These are phyloP conservation scores for Penicillium bialowiezense DNA, from an alignment of 495 filamentous ascomycete species.

Conservation along the genomic window DNA sequence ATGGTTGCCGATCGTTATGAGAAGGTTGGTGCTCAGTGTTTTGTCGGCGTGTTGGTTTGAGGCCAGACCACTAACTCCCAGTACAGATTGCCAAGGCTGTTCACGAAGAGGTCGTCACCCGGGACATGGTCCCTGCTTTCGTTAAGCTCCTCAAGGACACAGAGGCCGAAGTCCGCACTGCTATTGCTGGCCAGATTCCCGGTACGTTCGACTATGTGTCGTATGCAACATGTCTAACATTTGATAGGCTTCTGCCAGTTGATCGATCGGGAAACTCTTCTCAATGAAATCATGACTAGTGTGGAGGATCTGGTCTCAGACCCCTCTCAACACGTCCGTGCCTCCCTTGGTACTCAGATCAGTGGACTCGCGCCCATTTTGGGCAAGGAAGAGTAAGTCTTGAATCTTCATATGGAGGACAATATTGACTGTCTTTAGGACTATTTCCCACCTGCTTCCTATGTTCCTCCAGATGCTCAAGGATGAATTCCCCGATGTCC, in stretches of 20 bases:
- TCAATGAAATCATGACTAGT: conserved; percentile 95
- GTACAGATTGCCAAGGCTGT: conserved; percentile 92
- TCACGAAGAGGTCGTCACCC: conserved; percentile 90
- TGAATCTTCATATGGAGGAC: background rate
- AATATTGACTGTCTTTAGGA: conserved; percentile 50
- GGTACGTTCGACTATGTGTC: conserved; percentile 44
- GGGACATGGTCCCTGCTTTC: conserved; percentile 94
- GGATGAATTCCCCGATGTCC: conserved; percentile 97
- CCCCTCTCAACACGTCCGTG: conserved; percentile 93
- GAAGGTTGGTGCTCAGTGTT: conserved; percentile 58
- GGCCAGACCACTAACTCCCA: conserved; percentile 14
- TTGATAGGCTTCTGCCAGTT: conserved; percentile 80
- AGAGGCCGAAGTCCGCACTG: conserved; percentile 95
- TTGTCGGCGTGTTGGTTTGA: conserved; percentile 5
- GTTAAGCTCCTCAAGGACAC: conserved; percentile 96
- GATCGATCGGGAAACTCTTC: conserved; percentile 79
- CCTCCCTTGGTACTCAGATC: conserved; percentile 93
- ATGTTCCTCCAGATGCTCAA: conserved; percentile 99
- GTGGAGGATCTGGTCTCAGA: conserved; percentile 96
- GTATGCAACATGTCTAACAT: conserved; percentile 15
- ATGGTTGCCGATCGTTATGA: conserved; percentile 99
- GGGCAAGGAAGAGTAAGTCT: conserved; percentile 90
- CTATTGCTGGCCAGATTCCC: conserved; percentile 95
- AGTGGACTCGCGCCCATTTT: conserved; percentile 95
- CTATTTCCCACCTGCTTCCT: conserved; percentile 91